Evolutionary conservation across 2,329 filamentous ascomycete genomes (phyloP).

Genomic region (Aspergillus uvarum): DNA sequence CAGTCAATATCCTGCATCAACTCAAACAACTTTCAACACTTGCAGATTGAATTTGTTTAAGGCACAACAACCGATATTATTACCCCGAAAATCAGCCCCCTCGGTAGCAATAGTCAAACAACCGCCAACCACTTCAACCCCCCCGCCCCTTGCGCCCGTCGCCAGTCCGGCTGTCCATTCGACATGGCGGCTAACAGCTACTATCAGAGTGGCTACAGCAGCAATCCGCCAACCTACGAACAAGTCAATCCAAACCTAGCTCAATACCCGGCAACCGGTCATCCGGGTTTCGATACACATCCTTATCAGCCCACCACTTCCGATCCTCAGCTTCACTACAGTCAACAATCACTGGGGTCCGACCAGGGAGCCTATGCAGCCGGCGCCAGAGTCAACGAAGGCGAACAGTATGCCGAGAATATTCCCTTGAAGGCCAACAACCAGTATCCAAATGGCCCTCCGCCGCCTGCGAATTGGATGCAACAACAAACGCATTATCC

Average conservation of each 20-base stretch:
- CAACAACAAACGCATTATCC: constrained; percentile 47
- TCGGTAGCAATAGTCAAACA: not conserved
- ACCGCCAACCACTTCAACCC: not conserved
- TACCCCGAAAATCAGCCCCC: not conserved
- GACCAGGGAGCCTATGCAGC: constrained; percentile 33
- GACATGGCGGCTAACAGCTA: constrained; percentile 67
- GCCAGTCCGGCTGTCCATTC: constrained; percentile 15
- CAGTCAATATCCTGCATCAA: not conserved
- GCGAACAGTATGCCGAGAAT: constrained; percentile 43
- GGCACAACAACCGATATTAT: too few relatives aligned
- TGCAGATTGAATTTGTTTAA: too few relatives aligned
- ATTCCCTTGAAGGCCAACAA: constrained; percentile 41
- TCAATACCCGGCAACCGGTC: constrained; percentile 29
- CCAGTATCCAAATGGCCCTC: constrained; percentile 36
- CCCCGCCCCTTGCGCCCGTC: constrained; percentile 9
- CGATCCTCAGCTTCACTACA: constrained; percentile 40
- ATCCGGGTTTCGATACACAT: constrained; percentile 26
- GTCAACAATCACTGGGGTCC: constrained; percentile 38
- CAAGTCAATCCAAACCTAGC: constrained; percentile 36
- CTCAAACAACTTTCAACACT: not conserved
- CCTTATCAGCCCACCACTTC: constrained; percentile 44
- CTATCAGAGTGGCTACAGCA: constrained; percentile 52
- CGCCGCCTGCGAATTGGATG: constrained; percentile 38
- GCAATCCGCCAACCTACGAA: constrained; percentile 33
- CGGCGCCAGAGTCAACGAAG: constrained; percentile 33